Conservation (phyloP, 139 green algal species). For the Coelastrella sp. region DNA sequence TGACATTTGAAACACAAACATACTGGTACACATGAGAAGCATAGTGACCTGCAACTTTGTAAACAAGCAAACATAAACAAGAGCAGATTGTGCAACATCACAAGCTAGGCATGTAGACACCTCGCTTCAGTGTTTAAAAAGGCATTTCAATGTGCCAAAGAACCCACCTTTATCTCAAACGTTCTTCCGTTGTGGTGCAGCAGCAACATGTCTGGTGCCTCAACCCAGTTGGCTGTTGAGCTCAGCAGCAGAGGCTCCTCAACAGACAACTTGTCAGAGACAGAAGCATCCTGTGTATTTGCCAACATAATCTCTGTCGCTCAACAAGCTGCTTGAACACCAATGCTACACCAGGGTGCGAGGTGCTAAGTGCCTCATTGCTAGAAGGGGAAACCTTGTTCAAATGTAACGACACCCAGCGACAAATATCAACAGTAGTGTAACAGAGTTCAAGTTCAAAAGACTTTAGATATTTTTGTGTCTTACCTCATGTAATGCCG, state of each 20-base stretch:
- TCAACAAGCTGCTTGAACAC: too few species aligned
- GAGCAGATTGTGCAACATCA: background rate
- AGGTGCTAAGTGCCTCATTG: too few species aligned
- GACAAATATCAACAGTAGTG: too few species aligned
- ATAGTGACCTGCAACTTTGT: too few species aligned
- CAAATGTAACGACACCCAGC: too few species aligned
- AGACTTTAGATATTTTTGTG: background rate
- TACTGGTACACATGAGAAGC: too few species aligned
- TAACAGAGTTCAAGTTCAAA: too few species aligned
- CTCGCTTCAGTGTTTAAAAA: background rate
- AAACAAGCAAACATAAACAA: too few species aligned
- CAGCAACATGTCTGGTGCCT: slow-evolving; percentile 75
- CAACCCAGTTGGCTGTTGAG: slow-evolving; percentile 75
- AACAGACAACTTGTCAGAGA: slow-evolving; percentile 71
- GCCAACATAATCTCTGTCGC: too few species aligned
- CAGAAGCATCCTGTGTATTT: slow-evolving; percentile 65
- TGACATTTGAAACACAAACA: too few species aligned
- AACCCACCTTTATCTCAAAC: slow-evolving; percentile 75
- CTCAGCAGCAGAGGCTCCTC: slow-evolving; percentile 68
- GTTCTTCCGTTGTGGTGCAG: slow-evolving; percentile 78
- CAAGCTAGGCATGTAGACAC: background rate
- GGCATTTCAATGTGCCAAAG: background rate
- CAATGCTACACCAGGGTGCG: too few species aligned
- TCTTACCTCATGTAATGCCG: slow-evolving; percentile 77
- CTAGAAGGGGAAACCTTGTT: too few species aligned